phyloP scores from a whole-genome alignment of 192 early-diverging fungal species.

The Geosiphon pyriformis region DNA sequence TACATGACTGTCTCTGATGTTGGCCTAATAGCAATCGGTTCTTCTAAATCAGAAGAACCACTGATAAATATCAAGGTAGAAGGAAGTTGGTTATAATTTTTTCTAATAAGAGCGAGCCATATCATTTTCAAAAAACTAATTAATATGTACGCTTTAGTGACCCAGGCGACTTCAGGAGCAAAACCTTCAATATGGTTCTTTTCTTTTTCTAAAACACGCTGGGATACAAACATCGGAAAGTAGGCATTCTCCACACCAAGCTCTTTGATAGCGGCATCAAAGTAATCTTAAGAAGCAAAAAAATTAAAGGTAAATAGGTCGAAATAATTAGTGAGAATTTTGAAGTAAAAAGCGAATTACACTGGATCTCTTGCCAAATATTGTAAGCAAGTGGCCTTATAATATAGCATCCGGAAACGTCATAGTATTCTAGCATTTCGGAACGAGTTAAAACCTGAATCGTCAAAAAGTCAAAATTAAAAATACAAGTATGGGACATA shows the following conservation, averaged over 20 bases:
- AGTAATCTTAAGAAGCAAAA: constrained; percentile 60
- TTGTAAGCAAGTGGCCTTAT: constrained; percentile 92
- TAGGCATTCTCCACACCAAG: constrained; percentile 95
- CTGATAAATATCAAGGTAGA: no score
- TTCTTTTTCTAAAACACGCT: constrained; percentile 81
- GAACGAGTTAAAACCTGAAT: constrained; percentile 72
- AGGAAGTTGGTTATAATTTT: no score
- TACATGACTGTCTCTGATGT: constrained; percentile 99
- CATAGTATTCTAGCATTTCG: constrained; percentile 99
- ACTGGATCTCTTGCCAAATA: constrained; percentile 96
- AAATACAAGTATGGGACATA: no score
- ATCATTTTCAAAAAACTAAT: no score
- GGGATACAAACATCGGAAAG: constrained; percentile 99
- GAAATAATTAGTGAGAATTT: not conserved
- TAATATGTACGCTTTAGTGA: constrained; percentile 76
- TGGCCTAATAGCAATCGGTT: constrained; percentile 97
- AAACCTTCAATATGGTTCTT: constrained; percentile 99
- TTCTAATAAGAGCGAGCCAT: no score
- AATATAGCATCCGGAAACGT: constrained; percentile 98
- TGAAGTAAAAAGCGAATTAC: constrained; percentile 32
- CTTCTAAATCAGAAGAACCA: constrained; percentile 84
- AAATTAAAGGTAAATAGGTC: not conserved
- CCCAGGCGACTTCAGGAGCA: constrained; percentile 99
- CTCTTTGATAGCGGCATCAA: constrained; percentile 84
- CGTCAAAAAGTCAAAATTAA: not conserved